A percentile compares a stretch with the other conserved stretches of the same genome.
These are phyloP conservation scores for Paecilomyces niveus DNA, from an alignment of 2,329 filamentous ascomycete species.

Conservation along the genomic window DNA sequence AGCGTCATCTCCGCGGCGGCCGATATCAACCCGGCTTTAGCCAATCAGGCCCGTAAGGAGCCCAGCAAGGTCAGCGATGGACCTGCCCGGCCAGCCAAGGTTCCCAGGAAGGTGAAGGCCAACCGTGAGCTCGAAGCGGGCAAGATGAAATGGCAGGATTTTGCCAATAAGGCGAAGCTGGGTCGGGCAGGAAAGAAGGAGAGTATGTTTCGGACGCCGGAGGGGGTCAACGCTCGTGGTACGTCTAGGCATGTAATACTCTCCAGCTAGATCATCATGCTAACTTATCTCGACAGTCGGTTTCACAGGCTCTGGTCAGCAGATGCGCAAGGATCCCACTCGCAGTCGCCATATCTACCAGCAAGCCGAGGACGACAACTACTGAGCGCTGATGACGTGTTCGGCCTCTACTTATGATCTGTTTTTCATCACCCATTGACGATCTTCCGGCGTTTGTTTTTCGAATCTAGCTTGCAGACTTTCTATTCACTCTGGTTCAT, in stretches of 20 bases:
- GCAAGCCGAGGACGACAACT: slow-evolving; percentile 61
- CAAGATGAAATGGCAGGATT: slow-evolving; percentile 93
- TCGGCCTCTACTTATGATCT: neutral
- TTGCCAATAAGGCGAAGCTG: slow-evolving; percentile 64
- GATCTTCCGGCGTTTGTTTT: neutral
- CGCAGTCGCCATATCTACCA: slow-evolving; percentile 81
- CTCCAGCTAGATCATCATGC: slow-evolving; percentile 7
- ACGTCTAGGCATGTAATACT: slow-evolving; percentile 12
- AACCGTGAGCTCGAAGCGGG: slow-evolving; percentile 84
- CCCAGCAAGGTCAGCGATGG: slow-evolving; percentile 57
- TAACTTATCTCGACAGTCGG: slow-evolving; percentile 57
- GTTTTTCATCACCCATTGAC: slow-evolving; percentile 2
- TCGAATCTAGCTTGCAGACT: neutral
- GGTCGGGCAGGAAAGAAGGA: slow-evolving; percentile 75
- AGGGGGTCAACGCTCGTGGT: slow-evolving; percentile 82
- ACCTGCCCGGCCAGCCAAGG: slow-evolving; percentile 56
- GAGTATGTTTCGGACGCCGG: slow-evolving; percentile 93
- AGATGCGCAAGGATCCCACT: slow-evolving; percentile 87
- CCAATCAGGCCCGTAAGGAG: slow-evolving; percentile 58
- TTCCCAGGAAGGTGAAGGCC: slow-evolving; percentile 73
- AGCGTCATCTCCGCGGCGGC: slow-evolving; percentile 60
- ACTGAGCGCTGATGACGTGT: slow-evolving; percentile 16
- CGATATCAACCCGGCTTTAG: slow-evolving; percentile 58
- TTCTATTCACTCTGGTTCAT: neutral
- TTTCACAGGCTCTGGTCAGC: slow-evolving; percentile 89